Evolutionary conservation across 2,329 filamentous ascomycete genomes (phyloP), one percentile per base, ranked within the genome.

Genomic region (Chrysosporium keratinophilum): DNA sequence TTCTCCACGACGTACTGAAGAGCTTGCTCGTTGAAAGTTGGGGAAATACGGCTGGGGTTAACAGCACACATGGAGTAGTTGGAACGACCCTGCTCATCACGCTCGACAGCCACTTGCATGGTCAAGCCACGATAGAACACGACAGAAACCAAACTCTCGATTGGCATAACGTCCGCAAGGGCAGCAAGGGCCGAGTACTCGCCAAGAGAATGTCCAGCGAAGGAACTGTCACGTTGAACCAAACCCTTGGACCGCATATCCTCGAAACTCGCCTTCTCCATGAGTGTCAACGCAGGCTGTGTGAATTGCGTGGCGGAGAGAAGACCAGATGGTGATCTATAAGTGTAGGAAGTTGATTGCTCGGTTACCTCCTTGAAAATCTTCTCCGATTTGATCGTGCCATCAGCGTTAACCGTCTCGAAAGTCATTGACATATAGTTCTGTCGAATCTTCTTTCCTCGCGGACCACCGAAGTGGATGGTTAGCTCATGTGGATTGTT

Each of bases 361-460:
- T 97, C 93, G 64, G 85, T 81, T 64, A 98, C 90, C 65, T 95
- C 90, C 77, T 98, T 97, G 81, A 98, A 98, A 68, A 98, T 98
- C 74, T 91, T 95, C 78, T 98, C 93, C 0, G 93, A 96, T 74
- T 96, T 97, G 76, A 95, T 89, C 35, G 82, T 82, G 23, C 93
- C 93, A 69, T 98, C 93, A 1, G 87, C 76, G 56, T 85, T 86
- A 51, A 98, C 89, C n/a, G 91, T 94, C 76, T 98, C 93, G 72
- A 97, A 98, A 46, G 91, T 97, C 93, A 98, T 98, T 56, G 91
- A 84, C 86, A 97, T 97, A 78, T 98, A 98, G 74, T 98, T 98
- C 67, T 95, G 86, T 59, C 93, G 88, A 63, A 98, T 98, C 50
- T 88, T 89, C 76, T 97, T 98, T 67, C 93, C 93, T 56, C 88